phyloP scores from a whole-genome alignment of 257 asterid species.

The Oldenlandia corymbosa region DNA sequence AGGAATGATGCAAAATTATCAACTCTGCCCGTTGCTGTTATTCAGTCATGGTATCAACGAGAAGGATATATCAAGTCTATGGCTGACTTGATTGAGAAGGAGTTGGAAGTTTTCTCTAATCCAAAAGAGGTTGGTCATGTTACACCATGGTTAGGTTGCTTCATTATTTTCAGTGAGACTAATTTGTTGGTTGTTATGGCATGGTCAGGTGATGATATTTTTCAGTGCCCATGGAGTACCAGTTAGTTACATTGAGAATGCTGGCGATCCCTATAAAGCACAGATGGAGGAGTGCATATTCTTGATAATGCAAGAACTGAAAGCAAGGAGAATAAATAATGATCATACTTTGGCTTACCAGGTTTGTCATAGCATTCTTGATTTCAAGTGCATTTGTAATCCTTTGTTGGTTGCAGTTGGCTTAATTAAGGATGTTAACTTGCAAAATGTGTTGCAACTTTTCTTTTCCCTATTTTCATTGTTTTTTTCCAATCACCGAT shows the following conservation, averaged over 20 bases:
- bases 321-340: slow-evolving; percentile 63
- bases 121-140: slow-evolving; percentile 59
- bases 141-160: neutral
- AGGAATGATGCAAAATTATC: slow-evolving; percentile 67
- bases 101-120: slow-evolving; percentile 46
- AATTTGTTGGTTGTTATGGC: slow-evolving; percentile 12
- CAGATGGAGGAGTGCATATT: slow-evolving; percentile 95
- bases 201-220: slow-evolving; percentile 68
- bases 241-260: slow-evolving; percentile 81
- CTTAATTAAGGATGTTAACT: neutral
- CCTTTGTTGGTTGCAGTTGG: neutral
- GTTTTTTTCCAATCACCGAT: neutral
- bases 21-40: slow-evolving; percentile 73
- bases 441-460: neutral
- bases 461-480: neutral
- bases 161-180: neutral
- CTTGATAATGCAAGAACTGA: slow-evolving; percentile 87
- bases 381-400: neutral
- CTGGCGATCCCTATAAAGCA: slow-evolving; percentile 87
- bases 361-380: slow-evolving; percentile 35
- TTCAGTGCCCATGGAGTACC: slow-evolving; percentile 99
- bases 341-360: slow-evolving; percentile 85
- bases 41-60: slow-evolving; percentile 92
- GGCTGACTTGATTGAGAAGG: slow-evolving; percentile 86
- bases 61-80: slow-evolving; percentile 81